phyloP scores from a whole-genome alignment of 352 stramenopile genomes.

The Bremia lactucae region DNA sequence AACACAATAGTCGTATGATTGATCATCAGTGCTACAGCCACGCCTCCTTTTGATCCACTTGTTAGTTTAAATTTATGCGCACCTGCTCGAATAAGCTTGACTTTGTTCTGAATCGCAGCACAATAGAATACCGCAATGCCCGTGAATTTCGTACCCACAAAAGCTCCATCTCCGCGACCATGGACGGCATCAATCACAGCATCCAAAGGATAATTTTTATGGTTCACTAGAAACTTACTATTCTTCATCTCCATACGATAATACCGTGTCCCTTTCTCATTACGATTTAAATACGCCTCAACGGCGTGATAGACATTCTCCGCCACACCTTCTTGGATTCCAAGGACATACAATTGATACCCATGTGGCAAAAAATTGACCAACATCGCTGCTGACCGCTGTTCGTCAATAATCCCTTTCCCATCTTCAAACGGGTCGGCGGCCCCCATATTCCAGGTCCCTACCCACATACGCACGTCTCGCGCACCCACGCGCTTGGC shows the following conservation, averaged over 20 bases:
- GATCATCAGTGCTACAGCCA: conserved; percentile 62
- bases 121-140: conserved; percentile 73
- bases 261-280: conserved; percentile 43
- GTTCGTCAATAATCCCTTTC: conserved; percentile 63
- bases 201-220: conserved; percentile 57
- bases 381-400: conserved; percentile 59
- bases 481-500: conserved; percentile 26
- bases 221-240: conserved; percentile 48
- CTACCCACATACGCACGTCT: conserved; percentile 73
- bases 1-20: conserved; percentile 77
- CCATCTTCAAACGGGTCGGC: conserved; percentile 69
- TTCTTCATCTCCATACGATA: conserved; percentile 72
- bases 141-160: conserved; percentile 80
- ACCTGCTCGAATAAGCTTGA: conserved; percentile 64
- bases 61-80: conserved; percentile 79
- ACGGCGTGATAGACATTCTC: conserved; percentile 80
- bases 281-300: conserved; percentile 66
- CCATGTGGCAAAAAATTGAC: conserved; percentile 63
- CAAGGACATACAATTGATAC: conserved; percentile 82
- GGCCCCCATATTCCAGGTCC: conserved; percentile 82
- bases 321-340: conserved; percentile 76
- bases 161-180: conserved; percentile 67
- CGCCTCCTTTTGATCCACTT: conserved; percentile 70
- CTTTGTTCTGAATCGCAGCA: conserved; percentile 33
- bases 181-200: conserved; percentile 71